Base-by-base conservation (phyloP, 208 protist genomes). In the Leishmania tarentolae region DNA sequence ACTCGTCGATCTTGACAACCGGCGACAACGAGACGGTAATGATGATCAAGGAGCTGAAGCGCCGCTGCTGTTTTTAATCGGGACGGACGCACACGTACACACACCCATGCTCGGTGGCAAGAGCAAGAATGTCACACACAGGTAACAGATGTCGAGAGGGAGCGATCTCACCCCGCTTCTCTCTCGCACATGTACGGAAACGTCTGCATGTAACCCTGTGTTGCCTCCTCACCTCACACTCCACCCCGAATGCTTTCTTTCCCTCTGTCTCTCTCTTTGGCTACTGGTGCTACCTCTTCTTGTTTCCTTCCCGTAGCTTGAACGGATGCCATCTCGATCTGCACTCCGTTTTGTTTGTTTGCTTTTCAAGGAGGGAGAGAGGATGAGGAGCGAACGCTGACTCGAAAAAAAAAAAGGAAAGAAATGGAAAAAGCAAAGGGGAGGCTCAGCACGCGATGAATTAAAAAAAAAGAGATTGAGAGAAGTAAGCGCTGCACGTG, bases 31-130 rank as follows among this genome's bases (percentile, higher is more conserved):
- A 98, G 70, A 75, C 82, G 11, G 40, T 72, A n/a, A 86, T 97
- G 81, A 95, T 98, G 85, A 95, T 88, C 79, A 87, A 88, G 47
- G 95, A 98, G 83, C 69, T 98, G 37, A 79, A 82, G 70, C 92
- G 91, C 78, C 90, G 95, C 63, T 80, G 79, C 82, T 75, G 81
- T 76, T 69, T 94, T 53, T 79, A 42, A 79, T 76, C 15, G 50
- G 5, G 19, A 61, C 47, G 0, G 31, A 76, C n/a, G 42, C 28
- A 40, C 47, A 44, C 70, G 31, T 46, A 72, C 68, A 15, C 68
- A 72, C 31, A 44, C 50, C 2, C 70, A 72, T 31, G 28, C 42
- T 9, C 63, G 15, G 4, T 68, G 63, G 35, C 63, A 68, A 21
- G 63, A 28, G 9, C 11, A 68, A 68, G 15, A 42, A 68, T 0